Conservation (phyloP, 352 stramenopile genomes). For the Globisporangium recalcitrans region DNA sequence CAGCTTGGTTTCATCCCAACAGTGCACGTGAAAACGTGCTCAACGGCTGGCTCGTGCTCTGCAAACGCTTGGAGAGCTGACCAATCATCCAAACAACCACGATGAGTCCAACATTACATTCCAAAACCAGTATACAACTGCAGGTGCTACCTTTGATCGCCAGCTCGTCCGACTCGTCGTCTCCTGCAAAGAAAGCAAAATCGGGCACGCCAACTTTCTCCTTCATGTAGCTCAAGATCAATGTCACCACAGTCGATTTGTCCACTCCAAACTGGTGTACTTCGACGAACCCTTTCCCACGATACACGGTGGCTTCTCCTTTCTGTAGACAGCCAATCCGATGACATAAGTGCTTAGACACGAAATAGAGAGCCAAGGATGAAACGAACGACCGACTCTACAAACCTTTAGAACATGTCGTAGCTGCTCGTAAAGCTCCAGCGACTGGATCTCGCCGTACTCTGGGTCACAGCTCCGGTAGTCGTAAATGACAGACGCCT, state of each 20-base stretch:
- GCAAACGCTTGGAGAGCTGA: conserved; percentile 46
- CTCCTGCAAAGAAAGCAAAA: conserved; percentile 94
- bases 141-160: conserved; percentile 48
- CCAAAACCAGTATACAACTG: conserved; percentile 30
- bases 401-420: conserved; percentile 90
- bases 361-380: background rate
- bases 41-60: conserved; percentile 24
- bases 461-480: conserved; percentile 97
- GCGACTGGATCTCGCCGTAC: conserved; percentile 97
- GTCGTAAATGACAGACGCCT: conserved; percentile 97
- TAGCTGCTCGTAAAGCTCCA: conserved; percentile 90
- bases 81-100: background rate
- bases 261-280: conserved; percentile 70
- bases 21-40: conserved; percentile 90
- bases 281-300: conserved; percentile 67
- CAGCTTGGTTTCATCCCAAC: conserved; percentile 97
- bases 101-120: background rate
- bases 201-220: conserved; percentile 74
- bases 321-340: conserved; percentile 26
- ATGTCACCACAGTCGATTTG: conserved; percentile 49
- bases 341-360: background rate
- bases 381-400: background rate
- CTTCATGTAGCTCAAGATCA: conserved; percentile 55
- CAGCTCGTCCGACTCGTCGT: conserved; percentile 97
- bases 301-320: conserved; percentile 45